Percentiles rank a stretch among this genome's conserved stretches.
These are phyloP conservation scores for Pseudomassariella vexata DNA, from an alignment of 2,329 filamentous ascomycete genomes.

Conservation along the genomic window DNA sequence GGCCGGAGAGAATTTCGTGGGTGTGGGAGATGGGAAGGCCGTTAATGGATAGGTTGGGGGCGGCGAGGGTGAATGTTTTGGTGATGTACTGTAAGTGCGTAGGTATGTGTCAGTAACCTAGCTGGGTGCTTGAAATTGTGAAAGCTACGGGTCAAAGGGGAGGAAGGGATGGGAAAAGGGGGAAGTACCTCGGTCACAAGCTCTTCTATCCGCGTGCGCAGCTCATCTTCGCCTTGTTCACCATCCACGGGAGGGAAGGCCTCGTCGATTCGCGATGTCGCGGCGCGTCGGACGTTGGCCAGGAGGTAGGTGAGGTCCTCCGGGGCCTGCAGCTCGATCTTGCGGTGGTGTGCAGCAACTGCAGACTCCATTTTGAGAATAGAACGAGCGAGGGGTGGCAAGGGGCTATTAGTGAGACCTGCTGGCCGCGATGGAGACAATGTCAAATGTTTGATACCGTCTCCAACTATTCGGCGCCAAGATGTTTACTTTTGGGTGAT, in stretches of 20 bases:
- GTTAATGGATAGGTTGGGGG: constrained; percentile 58
- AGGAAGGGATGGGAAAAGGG: constrained; percentile 1
- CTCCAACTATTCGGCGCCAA: no score
- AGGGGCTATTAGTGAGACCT: no score
- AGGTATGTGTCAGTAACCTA: no score
- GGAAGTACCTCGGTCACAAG: constrained; percentile 50
- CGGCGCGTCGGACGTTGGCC: constrained; percentile 62
- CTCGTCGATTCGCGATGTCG: constrained; percentile 59
- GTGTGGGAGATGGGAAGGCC: constrained; percentile 43
- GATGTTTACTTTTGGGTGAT: no score
- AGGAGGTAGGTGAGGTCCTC: constrained; percentile 68
- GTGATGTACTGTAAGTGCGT: constrained; percentile 47
- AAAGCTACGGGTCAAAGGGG: constrained; percentile 1
- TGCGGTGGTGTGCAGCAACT: constrained; percentile 47
- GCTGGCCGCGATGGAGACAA: no score
- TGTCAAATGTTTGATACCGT: no score
- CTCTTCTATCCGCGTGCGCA: constrained; percentile 53
- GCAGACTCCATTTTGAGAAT: constrained; percentile 18
- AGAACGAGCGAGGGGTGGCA: no score
- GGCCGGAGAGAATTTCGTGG: constrained; percentile 29
- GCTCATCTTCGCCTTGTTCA: constrained; percentile 43
- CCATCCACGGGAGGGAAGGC: constrained; percentile 61
- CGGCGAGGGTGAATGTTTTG: constrained; percentile 52
- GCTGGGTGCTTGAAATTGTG: constrained; percentile 1
- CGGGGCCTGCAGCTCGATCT: constrained; percentile 73